phyloP scores from a whole-genome alignment of 805 yeast species.

The Osmozyma mogii region DNA sequence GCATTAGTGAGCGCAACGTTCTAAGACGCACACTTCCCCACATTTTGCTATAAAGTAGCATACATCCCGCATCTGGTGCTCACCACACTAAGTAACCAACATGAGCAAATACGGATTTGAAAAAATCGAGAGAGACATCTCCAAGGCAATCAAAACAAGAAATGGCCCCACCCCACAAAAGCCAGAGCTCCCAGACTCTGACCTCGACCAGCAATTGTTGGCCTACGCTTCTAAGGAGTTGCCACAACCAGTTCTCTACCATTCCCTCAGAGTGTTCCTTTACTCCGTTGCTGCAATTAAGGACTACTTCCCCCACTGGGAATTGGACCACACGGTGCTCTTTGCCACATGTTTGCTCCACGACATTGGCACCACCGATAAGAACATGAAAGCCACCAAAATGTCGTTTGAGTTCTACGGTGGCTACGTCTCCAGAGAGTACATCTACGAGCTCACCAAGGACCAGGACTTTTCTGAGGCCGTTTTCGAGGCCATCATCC shows the following conservation, averaged over 20 bases:
- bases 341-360: slow-evolving; percentile 25
- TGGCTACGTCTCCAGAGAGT: slow-evolving; percentile 20
- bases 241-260: slow-evolving; percentile 19
- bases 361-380: slow-evolving; percentile 27
- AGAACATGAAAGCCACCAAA: slow-evolving; percentile 25
- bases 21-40: too few relatives aligned
- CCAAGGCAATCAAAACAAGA: slow-evolving; percentile 17
- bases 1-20: too few relatives aligned
- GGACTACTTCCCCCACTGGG: slow-evolving; percentile 27
- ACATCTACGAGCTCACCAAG: slow-evolving; percentile 15
- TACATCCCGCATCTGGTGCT: too few relatives aligned
- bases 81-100: too few relatives aligned
- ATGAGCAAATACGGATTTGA: slow-evolving; percentile 26
- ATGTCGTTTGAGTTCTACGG: slow-evolving; percentile 29
- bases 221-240: slow-evolving; percentile 17
- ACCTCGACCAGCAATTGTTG: slow-evolving; percentile 12
- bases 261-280: slow-evolving; percentile 23
- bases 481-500: slow-evolving; percentile 25
- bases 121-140: slow-evolving; percentile 20
- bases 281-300: slow-evolving; percentile 22
- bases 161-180: slow-evolving; percentile 17
- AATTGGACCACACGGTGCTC: slow-evolving; percentile 20
- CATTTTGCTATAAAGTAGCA: too few relatives aligned
- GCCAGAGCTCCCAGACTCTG: slow-evolving; percentile 13
- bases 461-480: slow-evolving; percentile 26